Conservation (phyloP, 495 filamentous ascomycete species). For the Antarctomyces pellizariae region DNA sequence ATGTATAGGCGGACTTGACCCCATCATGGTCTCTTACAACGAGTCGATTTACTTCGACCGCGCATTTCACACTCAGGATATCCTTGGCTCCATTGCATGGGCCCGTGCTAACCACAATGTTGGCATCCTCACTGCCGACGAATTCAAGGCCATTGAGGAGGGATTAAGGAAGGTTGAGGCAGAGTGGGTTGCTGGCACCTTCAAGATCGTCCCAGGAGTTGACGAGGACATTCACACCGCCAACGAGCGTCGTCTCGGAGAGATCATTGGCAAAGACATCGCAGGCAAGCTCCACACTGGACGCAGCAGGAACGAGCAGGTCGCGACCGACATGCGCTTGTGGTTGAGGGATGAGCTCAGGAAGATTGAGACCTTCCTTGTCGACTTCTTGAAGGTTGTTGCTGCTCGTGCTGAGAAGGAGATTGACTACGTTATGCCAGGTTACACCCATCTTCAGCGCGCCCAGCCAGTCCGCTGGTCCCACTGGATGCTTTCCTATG, state of each 20-base stretch:
- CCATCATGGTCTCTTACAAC: conserved; percentile 79
- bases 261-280: conserved; percentile 69
- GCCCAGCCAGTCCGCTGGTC: conserved; percentile 78
- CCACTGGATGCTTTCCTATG: conserved; percentile 71
- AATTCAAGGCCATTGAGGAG: conserved; percentile 53
- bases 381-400: conserved; percentile 46
- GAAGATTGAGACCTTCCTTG: conserved; percentile 43
- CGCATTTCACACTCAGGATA: conserved; percentile 63
- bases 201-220: conserved; percentile 33
- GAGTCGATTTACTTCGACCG: conserved; percentile 69
- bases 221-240: conserved; percentile 54
- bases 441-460: conserved; percentile 83
- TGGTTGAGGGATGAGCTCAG: conserved; percentile 68
- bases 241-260: conserved; percentile 74
- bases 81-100: conserved; percentile 67
- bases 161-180: conserved; percentile 47
- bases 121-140: conserved; percentile 48
- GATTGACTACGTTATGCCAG: conserved; percentile 34
- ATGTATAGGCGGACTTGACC: conserved; percentile 64
- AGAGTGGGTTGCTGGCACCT: conserved; percentile 46
- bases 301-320: conserved; percentile 78
- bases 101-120: conserved; percentile 62
- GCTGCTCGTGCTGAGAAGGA: conserved; percentile 55
- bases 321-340: conserved; percentile 80
- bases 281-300: conserved; percentile 89